Base-by-base conservation (phyloP, 208 protist species). In the Herpetomonas tarakana region DNA sequence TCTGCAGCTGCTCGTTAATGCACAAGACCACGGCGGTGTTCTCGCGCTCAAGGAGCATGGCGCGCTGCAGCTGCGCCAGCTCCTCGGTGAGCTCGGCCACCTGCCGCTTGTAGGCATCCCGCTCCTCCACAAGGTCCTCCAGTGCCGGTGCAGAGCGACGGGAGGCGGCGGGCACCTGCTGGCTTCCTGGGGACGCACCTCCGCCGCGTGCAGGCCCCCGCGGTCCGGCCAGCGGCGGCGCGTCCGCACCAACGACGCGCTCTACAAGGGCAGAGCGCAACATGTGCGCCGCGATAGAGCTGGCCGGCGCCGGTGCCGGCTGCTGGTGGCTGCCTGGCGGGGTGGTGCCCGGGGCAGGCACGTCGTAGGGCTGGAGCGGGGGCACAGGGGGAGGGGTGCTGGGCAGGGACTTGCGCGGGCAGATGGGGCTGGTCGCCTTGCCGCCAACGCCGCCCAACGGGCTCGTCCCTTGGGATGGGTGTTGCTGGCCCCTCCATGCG, bases 91-190 rank as follows among this genome's bases (percentile, higher is more conserved):
- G 64, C 21, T 53, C 46, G 11, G 38, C 19, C 3, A 53, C 44
- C 31, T 74, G 61, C 35, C 26, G 58, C 14, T 41, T 38, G 55
- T 71, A 77, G 49, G 38, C 22, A 28, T 82, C 70, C 1, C 71
- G 71, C 35, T 82, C 71, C 18, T 39, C 56, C 52, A 47, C 60
- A 27, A 75, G 46, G 12, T 53, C 52, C 45, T 47, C 54, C 19
- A 76, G 7, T 53, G 58, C 28, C 16, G 27, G 52, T 57, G 29
- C 7, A 57, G 30, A 27, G 44, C 24, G 25, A 35, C 29, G 39
- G 35, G 26, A 6, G 44, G 49, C 24, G n/a, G 24, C 14, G 24
- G 18, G n/a, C n/a, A n/a, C n/a, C n/a, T n/a, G n/a, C n/a, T n/a
- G n/a, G n/a, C n/a, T n/a, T n/a, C n/a, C n/a, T n/a, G n/a, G n/a